Percentiles rank a stretch among this genome's conserved stretches.
Evolutionary conservation across 495 filamentous ascomycete genomes (phyloP).

Genomic region (Talaromyces liani): DNA sequence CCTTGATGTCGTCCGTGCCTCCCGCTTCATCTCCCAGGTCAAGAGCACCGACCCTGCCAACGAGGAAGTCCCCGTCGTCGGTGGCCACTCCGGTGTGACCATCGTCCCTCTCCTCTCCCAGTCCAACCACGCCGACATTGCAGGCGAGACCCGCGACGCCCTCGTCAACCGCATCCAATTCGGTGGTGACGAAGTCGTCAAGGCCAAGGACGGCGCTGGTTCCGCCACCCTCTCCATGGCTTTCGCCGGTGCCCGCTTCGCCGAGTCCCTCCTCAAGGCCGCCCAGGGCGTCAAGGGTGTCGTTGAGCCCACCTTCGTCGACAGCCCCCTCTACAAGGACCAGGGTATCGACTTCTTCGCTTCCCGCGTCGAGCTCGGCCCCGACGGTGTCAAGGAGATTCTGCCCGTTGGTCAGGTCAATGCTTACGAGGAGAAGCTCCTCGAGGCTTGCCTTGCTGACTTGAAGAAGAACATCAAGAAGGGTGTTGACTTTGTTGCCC

Average conservation of each 20-base stretch:
- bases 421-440: slow-evolving; percentile 77
- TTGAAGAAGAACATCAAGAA: slow-evolving; percentile 85
- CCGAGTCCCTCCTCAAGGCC: slow-evolving; percentile 88
- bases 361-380: slow-evolving; percentile 87
- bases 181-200: slow-evolving; percentile 98
- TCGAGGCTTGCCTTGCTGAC: slow-evolving; percentile 76
- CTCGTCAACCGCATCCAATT: slow-evolving; percentile 97
- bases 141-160: slow-evolving; percentile 61
- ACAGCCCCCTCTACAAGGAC: slow-evolving; percentile 95
- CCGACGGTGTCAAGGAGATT: slow-evolving; percentile 93
- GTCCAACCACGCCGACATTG: slow-evolving; percentile 76
- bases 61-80: slow-evolving; percentile 92
- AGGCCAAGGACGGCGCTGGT: slow-evolving; percentile 97
- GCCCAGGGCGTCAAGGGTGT: slow-evolving; percentile 91
- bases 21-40: slow-evolving; percentile 90
- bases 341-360: slow-evolving; percentile 94
- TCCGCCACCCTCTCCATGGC: slow-evolving; percentile 99
- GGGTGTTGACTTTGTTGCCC: slow-evolving; percentile 58
- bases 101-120: slow-evolving; percentile 97
- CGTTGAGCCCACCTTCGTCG: slow-evolving; percentile 92
- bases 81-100: slow-evolving; percentile 95
- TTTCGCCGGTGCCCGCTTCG: slow-evolving; percentile 95
- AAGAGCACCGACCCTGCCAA: slow-evolving; percentile 81
- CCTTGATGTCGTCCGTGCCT: slow-evolving; percentile 96
- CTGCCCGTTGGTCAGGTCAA: slow-evolving; percentile 73